These are phyloP conservation scores for Corylus heterophylla DNA, from an alignment of 306 rosid species.

Conservation along the genomic window DNA sequence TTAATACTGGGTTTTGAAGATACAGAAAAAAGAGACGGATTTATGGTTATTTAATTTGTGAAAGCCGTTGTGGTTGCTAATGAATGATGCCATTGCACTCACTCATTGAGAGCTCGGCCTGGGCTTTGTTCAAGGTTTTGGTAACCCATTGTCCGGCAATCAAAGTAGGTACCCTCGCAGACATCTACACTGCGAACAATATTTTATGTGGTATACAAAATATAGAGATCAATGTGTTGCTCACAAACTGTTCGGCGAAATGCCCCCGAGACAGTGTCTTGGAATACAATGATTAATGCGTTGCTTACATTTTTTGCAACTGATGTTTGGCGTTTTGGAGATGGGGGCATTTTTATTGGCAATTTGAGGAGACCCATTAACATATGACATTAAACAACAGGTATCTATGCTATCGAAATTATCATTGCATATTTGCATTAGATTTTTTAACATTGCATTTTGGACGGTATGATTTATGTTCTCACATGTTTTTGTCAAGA, in stretches of 20 bases:
- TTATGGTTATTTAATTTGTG: neutral
- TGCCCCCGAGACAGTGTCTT: conserved; percentile 70
- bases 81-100: conserved; percentile 17
- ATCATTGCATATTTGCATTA: no score
- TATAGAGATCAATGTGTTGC: conserved; percentile 38
- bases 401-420: no score
- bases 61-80: no score
- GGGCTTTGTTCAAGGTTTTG: conserved; percentile 37
- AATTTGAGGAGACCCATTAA: conserved; percentile 87
- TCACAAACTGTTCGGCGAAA: conserved; percentile 55
- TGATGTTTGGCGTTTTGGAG: conserved; percentile 93
- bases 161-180: conserved; percentile 51
- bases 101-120: conserved; percentile 29
- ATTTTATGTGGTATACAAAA: conserved; percentile 46
- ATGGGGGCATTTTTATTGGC: conserved; percentile 91
- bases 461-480: no score
- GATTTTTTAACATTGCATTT: no score
- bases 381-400: no score
- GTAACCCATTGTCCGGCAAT: conserved; percentile 54
- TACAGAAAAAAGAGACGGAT: neutral
- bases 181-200: conserved; percentile 62
- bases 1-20: neutral
- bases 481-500: no score
- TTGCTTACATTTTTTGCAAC: conserved; percentile 62
- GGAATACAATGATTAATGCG: conserved; percentile 62